Conservation (phyloP, 306 rosid genomes). For the Astragalus membranaceus region DNA sequence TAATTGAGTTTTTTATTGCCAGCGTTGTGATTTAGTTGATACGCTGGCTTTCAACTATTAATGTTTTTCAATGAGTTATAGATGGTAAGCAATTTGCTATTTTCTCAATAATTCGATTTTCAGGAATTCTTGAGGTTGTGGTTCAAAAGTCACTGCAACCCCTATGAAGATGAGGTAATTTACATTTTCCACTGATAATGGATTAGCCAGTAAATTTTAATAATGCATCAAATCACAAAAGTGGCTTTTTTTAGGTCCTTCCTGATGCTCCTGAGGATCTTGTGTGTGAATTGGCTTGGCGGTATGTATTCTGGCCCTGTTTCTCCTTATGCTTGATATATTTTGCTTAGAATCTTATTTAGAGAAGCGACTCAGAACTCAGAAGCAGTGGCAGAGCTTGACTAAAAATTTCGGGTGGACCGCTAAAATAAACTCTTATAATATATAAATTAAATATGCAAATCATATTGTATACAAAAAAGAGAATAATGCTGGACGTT, state of each 20-base stretch:
- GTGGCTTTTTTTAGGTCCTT: slow-evolving; percentile 60
- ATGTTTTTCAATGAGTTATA: neutral
- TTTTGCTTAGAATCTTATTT: neutral
- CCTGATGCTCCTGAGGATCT: slow-evolving; percentile 96
- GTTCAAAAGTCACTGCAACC: slow-evolving; percentile 93
- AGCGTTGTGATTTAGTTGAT: neutral
- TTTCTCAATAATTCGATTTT: neutral
- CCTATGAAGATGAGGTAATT: slow-evolving; percentile 83
- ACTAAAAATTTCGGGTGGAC: no score
- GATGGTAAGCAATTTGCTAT: slow-evolving; percentile 12
- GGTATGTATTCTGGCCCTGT: slow-evolving; percentile 46
- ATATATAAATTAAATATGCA: no score
- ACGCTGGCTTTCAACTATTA: neutral
- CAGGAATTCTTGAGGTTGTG: slow-evolving; percentile 97
- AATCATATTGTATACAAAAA: no score
- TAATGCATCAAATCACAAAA: slow-evolving; percentile 22
- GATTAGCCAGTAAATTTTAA: neutral
- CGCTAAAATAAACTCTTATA: no score
- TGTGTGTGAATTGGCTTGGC: slow-evolving; percentile 86
- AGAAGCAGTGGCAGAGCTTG: no score
- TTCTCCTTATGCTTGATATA: neutral
- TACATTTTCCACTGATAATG: neutral
- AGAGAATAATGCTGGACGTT: no score
- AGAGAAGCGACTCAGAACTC: neutral
- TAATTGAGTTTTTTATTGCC: neutral